These are phyloP conservation scores for Wickerhamomyces mucosus DNA, from an alignment of 805 yeast genomes.

Conservation along the genomic window DNA sequence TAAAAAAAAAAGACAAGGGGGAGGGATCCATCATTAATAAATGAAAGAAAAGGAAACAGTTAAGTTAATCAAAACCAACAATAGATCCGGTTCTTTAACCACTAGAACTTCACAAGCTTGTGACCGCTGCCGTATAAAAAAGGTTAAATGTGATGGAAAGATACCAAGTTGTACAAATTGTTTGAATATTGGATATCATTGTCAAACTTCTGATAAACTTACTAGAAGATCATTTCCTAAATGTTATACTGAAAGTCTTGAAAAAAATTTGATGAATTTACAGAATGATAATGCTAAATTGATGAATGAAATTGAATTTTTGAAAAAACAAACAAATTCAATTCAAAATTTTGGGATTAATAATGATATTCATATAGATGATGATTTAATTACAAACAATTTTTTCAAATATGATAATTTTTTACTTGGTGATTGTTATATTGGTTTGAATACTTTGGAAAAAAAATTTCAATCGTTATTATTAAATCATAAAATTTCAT, in stretches of 20 bases:
- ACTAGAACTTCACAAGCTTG: conserved; percentile 69
- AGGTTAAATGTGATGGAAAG: conserved; percentile 67
- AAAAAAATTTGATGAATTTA: conserved; percentile 46
- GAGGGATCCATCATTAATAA: no score
- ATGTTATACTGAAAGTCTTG: conserved; percentile 72
- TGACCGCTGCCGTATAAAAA: conserved; percentile 70
- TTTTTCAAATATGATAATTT: conserved; percentile 19
- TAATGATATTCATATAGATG: background rate
- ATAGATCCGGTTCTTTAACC: conserved; percentile 10
- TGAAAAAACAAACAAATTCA: conserved; percentile 10
- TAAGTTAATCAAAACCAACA: conserved; percentile 19
- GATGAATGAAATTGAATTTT: conserved; percentile 23
- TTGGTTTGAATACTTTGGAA: conserved; percentile 19
- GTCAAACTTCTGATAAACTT: conserved; percentile 64
- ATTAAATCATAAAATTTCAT: no score
- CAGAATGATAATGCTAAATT: conserved; percentile 45
- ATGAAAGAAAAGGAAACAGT: background rate
- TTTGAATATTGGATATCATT: conserved; percentile 50
- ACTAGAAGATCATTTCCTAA: conserved; percentile 73
- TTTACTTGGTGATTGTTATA: conserved; percentile 13
- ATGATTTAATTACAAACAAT: conserved; percentile 8
- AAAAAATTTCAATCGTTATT: no score
- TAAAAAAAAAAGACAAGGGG: no score
- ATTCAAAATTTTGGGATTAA: conserved; percentile 2
- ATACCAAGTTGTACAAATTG: conserved; percentile 63